Evolutionary conservation across 305 asterid species (phyloP), one percentile per base, ranked within the genome.

Genomic region (Solanum hybrid): DNA sequence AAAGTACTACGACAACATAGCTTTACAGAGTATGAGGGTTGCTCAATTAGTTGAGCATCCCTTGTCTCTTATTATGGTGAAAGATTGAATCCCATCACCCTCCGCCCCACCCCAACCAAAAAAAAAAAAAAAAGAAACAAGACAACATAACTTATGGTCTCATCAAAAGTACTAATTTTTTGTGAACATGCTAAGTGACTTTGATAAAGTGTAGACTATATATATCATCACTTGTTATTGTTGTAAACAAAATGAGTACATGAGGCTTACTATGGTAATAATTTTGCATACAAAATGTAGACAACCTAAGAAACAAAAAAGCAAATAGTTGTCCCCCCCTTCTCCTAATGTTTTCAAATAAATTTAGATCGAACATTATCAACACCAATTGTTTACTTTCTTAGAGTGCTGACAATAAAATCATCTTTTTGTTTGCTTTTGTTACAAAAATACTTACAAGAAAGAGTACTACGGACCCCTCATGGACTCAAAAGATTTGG

Each of bases 391-490:
- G 38, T 4, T 3, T 29, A 84, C 87, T 84, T 84, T 84, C 40
- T 84, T 51, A 84, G 87, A 84, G 75, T 84, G 87, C 73, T 51
- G 42, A 51, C 87, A 51, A 51, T 84, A 51, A 84, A 84, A 51
- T 84, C 73, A 84, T 84, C 87, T 84, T 51, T 51, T 45, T 51
- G 75, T 84, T 51, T 84, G 87, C 87, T 84, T 84, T 51, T 84
- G 87, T 84, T 84, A 51, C 73, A 51, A 31, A 84, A 84, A 29
- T 34, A 51, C 87, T 84, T 84, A 29, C 19, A 84, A 51, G 5
- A 51, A 51, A 84, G 87, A 84, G 75, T 84, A 45, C 42, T 51
- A 84, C 40, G 31, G 75, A 84, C 87, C 87, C 87, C 40, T n/a
- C 73, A 51, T 51, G 31, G 31, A 32, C 38, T 84, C 72, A 29